Evolutionary conservation across 305 asterid genomes (phyloP).

Genomic region (Plantago lanceolata): DNA sequence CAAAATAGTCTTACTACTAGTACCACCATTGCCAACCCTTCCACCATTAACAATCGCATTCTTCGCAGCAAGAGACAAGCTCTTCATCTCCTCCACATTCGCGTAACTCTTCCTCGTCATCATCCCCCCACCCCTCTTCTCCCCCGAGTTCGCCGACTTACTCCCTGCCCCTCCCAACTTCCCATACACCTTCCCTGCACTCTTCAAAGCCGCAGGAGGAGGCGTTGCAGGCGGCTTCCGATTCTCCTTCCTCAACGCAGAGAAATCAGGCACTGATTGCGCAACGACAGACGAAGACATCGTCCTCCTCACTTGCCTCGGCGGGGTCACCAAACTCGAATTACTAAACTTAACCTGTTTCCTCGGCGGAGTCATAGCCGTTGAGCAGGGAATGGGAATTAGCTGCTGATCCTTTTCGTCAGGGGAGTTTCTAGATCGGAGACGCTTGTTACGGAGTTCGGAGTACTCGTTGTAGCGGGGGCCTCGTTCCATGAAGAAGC

Average conservation of each 20-base stretch:
- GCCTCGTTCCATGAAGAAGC: constrained; percentile 41
- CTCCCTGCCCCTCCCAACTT: constrained; percentile 30
- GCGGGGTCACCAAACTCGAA: constrained; percentile 45
- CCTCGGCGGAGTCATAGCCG: constrained; percentile 37
- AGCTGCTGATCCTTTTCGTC: constrained; percentile 3
- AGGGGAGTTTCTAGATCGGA: constrained; percentile 20
- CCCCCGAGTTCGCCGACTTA: constrained; percentile 71
- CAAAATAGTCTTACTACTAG: constrained; percentile 38
- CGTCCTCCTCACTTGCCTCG: constrained; percentile 30
- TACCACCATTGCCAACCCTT: constrained; percentile 1
- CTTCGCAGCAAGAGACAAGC: constrained; percentile 46
- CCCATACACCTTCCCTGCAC: constrained; percentile 45
- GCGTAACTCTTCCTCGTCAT: constrained; percentile 79
- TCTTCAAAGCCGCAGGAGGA: constrained; percentile 43
- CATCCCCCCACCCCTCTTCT: constrained; percentile 63
- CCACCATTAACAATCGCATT: constrained; percentile 49
- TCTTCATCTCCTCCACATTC: constrained; percentile 58
- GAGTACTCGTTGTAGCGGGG: constrained; percentile 50
- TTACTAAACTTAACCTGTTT: constrained; percentile 63
- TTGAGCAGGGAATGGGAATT: not conserved
- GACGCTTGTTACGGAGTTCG: constrained; percentile 41
- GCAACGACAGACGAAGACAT: constrained; percentile 44
- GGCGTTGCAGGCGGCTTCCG: constrained; percentile 70
- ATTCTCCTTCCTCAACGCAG: constrained; percentile 75
- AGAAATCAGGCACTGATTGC: constrained; percentile 85